Evolutionary conservation across 345 rosid genomes (phyloP).

Genomic region (Hypericum androsaemum): DNA sequence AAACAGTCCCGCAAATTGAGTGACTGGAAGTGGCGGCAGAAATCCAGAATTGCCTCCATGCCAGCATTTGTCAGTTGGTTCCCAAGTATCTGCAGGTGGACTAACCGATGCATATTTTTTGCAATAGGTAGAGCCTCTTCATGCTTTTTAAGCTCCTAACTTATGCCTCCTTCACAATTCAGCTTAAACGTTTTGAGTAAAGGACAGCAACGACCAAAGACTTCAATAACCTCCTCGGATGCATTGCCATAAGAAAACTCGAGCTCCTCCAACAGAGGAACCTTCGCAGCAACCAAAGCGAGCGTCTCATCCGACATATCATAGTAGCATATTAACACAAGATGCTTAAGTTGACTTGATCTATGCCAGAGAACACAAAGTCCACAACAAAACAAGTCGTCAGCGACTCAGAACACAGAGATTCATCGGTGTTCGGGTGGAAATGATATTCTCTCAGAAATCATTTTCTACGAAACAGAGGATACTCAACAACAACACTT

Average conservation of each 20-base stretch:
- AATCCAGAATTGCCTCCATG: conserved; percentile 46
- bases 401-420: too few species aligned
- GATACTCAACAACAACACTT: too few species aligned
- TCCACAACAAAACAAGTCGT: not conserved
- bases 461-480: too few species aligned
- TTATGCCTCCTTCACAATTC: conserved; percentile 23
- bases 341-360: conserved; percentile 34
- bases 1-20: conserved; percentile 66
- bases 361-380: conserved; percentile 22
- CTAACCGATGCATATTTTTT: conserved; percentile 39
- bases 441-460: too few species aligned
- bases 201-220: conserved; percentile 34
- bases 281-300: conserved; percentile 26
- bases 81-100: conserved; percentile 48
- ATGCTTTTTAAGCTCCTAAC: conserved; percentile 21
- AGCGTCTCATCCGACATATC: conserved; percentile 33
- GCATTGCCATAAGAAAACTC: conserved; percentile 20
- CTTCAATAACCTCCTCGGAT: conserved; percentile 19
- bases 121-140: conserved; percentile 56
- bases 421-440: too few species aligned
- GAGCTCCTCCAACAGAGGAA: conserved; percentile 46
- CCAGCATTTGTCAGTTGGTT: conserved; percentile 46
- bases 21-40: conserved; percentile 48
- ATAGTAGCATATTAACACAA: conserved; percentile 27
- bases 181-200: conserved; percentile 31